Conservation (phyloP, 495 filamentous ascomycete species). For the Darksidea phi region DNA sequence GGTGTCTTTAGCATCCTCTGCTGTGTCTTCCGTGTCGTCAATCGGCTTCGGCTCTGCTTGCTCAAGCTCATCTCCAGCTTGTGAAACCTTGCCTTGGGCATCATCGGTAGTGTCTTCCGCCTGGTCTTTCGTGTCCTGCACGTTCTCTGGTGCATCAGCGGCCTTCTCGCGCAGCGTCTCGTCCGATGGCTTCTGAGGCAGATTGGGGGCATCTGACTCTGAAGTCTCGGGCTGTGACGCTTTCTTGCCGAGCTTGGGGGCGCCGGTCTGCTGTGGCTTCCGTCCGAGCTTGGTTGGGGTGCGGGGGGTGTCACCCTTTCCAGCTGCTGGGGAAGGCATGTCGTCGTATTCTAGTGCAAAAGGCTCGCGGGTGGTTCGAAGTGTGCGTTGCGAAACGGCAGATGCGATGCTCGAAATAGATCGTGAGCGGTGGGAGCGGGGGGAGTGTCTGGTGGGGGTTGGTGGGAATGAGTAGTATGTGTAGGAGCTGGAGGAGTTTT, state of each 20-base stretch:
- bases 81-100: constrained; percentile 40
- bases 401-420: constrained; percentile 42
- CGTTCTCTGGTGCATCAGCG: constrained; percentile 31
- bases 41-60: constrained; percentile 43
- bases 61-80: constrained; percentile 39
- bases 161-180: constrained; percentile 26
- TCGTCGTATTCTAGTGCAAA: constrained; percentile 31
- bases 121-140: constrained; percentile 1
- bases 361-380: constrained; percentile 28
- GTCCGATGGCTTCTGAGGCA: constrained; percentile 40
- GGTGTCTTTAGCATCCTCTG: constrained; percentile 25
- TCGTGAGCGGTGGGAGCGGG: constrained; percentile 35
- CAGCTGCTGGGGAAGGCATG: constrained; percentile 52
- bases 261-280: constrained; percentile 43
- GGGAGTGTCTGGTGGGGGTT: constrained; percentile 49
- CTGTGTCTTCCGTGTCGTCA: constrained; percentile 33
- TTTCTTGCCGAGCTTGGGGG: constrained; percentile 47
- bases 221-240: constrained; percentile 34
- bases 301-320: constrained; percentile 47
- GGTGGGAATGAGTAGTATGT: constrained; percentile 54
- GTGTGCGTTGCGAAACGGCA: constrained; percentile 26
- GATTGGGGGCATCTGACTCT: constrained; percentile 39
- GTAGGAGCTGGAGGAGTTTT: constrained; percentile 48
- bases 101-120: constrained; percentile 25
- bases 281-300: constrained; percentile 55